phyloP scores from a whole-genome alignment of 306 rosid genomes.

The Canavalia gladiata region DNA sequence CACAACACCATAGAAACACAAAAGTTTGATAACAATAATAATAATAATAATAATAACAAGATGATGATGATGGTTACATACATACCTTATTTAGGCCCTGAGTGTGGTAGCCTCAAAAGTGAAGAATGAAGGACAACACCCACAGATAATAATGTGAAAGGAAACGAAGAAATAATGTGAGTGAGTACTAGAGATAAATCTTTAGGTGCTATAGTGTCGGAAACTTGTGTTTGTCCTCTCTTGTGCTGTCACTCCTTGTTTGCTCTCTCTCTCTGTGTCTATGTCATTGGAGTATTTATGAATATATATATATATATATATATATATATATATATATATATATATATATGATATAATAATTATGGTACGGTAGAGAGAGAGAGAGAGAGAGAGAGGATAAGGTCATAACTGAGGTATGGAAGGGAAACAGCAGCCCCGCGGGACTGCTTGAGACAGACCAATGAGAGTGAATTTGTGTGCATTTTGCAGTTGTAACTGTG shows the following conservation, averaged over 20 bases:
- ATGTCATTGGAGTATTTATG: background rate
- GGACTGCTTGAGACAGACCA: conserved; percentile 51
- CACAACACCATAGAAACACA: conserved; percentile 19
- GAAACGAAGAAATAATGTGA: background rate
- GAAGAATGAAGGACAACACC: background rate
- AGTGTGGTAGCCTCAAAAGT: conserved; percentile 51
- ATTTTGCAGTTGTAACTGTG: conserved; percentile 55
- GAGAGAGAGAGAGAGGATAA: background rate
- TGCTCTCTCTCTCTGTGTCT: background rate
- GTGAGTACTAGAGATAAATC: background rate
- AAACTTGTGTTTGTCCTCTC: too few relatives aligned
- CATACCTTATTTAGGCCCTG: conserved; percentile 30
- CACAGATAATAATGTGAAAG: background rate
- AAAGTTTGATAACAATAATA: background rate
- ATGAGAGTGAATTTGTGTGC: conserved; percentile 62
- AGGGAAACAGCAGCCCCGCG: background rate
- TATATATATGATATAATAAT: background rate
- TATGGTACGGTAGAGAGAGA: background rate
- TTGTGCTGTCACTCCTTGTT: background rate
- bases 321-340: too few relatives aligned
- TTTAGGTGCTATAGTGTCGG: background rate
- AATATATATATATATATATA: background rate
- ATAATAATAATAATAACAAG: conserved; percentile 1
- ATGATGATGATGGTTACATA: background rate
- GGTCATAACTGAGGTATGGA: background rate